phyloP scores from a whole-genome alignment of 441 rosid genomes.

The Jatropha multifida region DNA sequence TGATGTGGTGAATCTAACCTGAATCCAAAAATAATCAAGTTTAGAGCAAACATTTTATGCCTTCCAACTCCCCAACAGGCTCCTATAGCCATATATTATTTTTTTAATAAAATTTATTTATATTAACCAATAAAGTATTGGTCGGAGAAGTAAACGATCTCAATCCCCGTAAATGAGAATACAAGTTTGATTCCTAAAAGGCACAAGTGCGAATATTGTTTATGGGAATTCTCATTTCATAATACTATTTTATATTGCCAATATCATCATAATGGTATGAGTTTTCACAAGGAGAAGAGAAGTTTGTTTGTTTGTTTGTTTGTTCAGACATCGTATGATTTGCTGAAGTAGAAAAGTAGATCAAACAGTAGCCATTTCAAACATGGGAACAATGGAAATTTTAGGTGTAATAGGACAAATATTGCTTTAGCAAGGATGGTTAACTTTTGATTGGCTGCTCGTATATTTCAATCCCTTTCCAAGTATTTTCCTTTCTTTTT shows the following conservation, averaged over 20 bases:
- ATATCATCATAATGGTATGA: no score
- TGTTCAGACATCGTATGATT: no score
- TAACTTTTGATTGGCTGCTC: background rate
- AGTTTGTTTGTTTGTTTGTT: no score
- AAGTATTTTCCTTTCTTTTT: background rate
- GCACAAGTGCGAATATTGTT: no score
- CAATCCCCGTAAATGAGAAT: no score
- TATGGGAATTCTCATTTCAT: no score
- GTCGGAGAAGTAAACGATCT: no score
- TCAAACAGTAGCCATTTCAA: background rate
- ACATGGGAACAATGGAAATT: background rate
- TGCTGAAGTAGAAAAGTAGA: background rate
- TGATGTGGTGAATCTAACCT: background rate
- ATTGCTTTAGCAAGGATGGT: background rate
- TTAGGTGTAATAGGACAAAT: background rate
- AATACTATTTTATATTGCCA: no score
- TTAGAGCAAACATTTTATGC: conserved; percentile 9
- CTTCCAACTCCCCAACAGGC: conserved; percentile 14
- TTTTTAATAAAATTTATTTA: background rate
- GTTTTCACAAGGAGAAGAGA: no score
- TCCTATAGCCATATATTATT: background rate
- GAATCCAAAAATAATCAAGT: background rate
- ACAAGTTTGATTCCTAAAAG: no score
- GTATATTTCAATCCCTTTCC: background rate
- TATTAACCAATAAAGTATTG: no score